phyloP scores from a whole-genome alignment of 2,329 filamentous ascomycete genomes.

The Stemphylium vesicarium region DNA sequence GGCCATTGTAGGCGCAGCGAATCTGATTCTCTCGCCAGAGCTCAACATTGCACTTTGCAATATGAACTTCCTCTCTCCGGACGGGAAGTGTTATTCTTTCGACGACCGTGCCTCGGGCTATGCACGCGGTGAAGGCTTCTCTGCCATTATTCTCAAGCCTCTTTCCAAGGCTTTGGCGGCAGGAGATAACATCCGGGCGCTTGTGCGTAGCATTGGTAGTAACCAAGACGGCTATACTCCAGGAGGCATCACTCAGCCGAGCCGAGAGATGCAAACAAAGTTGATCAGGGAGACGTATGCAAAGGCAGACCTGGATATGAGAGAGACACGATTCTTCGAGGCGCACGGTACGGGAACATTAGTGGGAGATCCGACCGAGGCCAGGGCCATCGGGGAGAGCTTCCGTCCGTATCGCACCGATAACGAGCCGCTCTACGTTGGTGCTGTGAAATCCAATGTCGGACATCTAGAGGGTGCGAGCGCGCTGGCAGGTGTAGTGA shows the following conservation, averaged over 20 bases:
- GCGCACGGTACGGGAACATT: slow-evolving; percentile 59
- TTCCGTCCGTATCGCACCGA: slow-evolving; percentile 24
- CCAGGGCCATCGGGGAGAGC: slow-evolving; percentile 10
- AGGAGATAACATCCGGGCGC: slow-evolving; percentile 33
- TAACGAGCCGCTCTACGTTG: slow-evolving; percentile 12
- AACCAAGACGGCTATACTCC: slow-evolving; percentile 21
- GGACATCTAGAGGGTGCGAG: slow-evolving; percentile 50
- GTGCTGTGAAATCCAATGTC: slow-evolving; percentile 32
- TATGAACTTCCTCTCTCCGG: slow-evolving; percentile 32
- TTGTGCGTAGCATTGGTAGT: slow-evolving; percentile 29
- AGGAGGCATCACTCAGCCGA: slow-evolving; percentile 28
- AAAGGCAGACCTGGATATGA: slow-evolving; percentile 41
- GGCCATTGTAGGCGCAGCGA: slow-evolving; percentile 13
- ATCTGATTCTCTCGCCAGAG: slow-evolving; percentile 14
- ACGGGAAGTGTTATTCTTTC: slow-evolving; percentile 37
- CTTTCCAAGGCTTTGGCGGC: slow-evolving; percentile 25
- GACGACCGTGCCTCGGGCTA: slow-evolving; percentile 57
- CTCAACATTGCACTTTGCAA: slow-evolving; percentile 2
- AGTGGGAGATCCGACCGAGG: slow-evolving; percentile 43
- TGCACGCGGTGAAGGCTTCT: slow-evolving; percentile 34
- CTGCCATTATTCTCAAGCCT: slow-evolving; percentile 32
- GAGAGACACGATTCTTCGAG: slow-evolving; percentile 28
- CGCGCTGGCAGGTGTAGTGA: slow-evolving; percentile 47
- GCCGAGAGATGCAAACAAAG: slow-evolving; percentile 53
- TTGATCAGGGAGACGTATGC: slow-evolving; percentile 41